Evolutionary conservation across 1,284 basidiomycete genomes (phyloP).

Genomic region (Athelia sp.): DNA sequence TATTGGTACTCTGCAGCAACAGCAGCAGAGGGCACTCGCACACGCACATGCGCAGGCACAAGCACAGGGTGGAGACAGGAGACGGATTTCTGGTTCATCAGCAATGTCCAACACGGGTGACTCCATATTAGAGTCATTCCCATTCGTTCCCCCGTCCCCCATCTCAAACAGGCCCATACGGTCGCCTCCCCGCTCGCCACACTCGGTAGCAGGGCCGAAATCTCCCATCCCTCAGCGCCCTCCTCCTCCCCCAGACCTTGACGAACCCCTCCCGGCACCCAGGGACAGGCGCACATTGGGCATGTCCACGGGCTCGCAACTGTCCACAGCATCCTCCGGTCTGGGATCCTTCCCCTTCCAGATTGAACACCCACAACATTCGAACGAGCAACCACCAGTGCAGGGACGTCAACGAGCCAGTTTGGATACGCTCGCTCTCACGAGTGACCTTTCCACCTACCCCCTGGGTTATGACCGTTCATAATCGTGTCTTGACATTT

Average conservation of each 20-base stretch:
- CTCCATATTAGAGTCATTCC: constrained; percentile 79
- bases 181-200: constrained; percentile 68
- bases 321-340: constrained; percentile 70
- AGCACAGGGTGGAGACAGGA: constrained; percentile 43
- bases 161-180: constrained; percentile 72
- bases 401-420: constrained; percentile 63
- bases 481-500: constrained; percentile 26
- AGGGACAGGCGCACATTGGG: constrained; percentile 54
- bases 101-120: constrained; percentile 64
- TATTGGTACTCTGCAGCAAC: constrained; percentile 45
- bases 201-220: constrained; percentile 22
- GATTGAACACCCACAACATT: constrained; percentile 45
- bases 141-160: constrained; percentile 79
- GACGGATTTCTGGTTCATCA: constrained; percentile 57
- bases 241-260: constrained; percentile 12
- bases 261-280: constrained; percentile 35
- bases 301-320: constrained; percentile 64
- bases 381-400: constrained; percentile 19
- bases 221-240: constrained; percentile 24
- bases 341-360: constrained; percentile 80
- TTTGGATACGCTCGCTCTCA: constrained; percentile 75
- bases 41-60: constrained; percentile 54
- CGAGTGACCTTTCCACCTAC: constrained; percentile 74
- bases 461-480: constrained; percentile 63
- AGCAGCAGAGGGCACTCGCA: constrained; percentile 55